Conservation (phyloP, 352 stramenopile species). For the Globisporangium spiculum region DNA sequence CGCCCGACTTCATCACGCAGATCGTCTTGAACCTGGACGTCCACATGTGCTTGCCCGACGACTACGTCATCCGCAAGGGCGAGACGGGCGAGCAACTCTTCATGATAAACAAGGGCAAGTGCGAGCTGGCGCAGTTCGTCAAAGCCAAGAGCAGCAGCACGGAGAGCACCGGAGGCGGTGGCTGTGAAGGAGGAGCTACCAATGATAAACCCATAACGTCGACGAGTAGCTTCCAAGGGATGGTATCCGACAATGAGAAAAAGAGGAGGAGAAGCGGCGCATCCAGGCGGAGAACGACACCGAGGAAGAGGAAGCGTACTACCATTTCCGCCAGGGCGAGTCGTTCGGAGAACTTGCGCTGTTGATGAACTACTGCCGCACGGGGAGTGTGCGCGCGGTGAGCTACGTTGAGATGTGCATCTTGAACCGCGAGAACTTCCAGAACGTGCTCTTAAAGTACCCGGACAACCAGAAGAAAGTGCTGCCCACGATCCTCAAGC, state of each 20-base stretch:
- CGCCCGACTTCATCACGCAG: slow-evolving; percentile 65
- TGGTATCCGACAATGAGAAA: slow-evolving; percentile 15
- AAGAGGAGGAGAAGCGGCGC: background rate
- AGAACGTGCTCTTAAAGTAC: slow-evolving; percentile 33
- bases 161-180: slow-evolving; percentile 26
- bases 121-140: slow-evolving; percentile 32
- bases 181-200: background rate
- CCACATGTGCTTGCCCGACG: slow-evolving; percentile 68
- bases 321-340: slow-evolving; percentile 20
- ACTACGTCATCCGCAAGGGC: slow-evolving; percentile 62
- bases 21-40: slow-evolving; percentile 51
- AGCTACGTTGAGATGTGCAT: slow-evolving; percentile 59
- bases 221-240: slow-evolving; percentile 5
- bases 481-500: background rate
- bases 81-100: slow-evolving; percentile 65
- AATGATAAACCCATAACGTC: slow-evolving; percentile 4
- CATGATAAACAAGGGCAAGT: slow-evolving; percentile 65
- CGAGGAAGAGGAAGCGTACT: slow-evolving; percentile 1
- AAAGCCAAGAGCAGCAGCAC: slow-evolving; percentile 16
- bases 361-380: slow-evolving; percentile 51
- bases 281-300: background rate
- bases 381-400: slow-evolving; percentile 37
- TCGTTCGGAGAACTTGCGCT: slow-evolving; percentile 53
- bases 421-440: slow-evolving; percentile 35
- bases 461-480: slow-evolving; percentile 26